phyloP scores from a whole-genome alignment of 495 filamentous ascomycete genomes.

The Bathelium albidoporum region DNA sequence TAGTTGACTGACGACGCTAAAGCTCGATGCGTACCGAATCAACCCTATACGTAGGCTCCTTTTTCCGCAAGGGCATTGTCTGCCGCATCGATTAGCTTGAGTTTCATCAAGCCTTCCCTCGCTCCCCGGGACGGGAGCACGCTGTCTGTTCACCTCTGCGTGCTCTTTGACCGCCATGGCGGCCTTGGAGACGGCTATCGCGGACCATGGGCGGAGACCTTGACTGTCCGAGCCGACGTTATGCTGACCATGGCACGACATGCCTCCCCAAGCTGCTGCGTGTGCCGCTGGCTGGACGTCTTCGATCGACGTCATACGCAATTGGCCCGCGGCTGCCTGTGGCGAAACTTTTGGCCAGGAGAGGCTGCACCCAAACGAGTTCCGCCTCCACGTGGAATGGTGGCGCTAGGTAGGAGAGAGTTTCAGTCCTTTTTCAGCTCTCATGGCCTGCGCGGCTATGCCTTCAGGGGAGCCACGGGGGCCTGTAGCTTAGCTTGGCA shows the following conservation, averaged over 20 bases:
- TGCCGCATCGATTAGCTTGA: neutral
- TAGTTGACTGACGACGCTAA: neutral
- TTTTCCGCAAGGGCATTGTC: neutral
- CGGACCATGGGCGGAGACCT: neutral
- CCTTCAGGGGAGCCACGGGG: too few species aligned
- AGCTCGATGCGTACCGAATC: neutral
- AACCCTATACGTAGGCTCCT: neutral
- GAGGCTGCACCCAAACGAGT: neutral
- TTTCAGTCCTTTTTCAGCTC: neutral
- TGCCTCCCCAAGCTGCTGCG: too few species aligned
- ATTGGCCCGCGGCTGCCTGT: neutral
- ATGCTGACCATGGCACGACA: neutral
- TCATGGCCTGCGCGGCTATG: neutral
- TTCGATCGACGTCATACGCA: neutral
- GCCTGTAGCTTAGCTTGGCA: neutral
- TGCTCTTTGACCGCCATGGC: neutral
- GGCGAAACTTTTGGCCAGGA: neutral
- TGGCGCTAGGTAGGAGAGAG: neutral
- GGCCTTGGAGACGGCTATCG: neutral
- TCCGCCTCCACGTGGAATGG: conserved; percentile 1
- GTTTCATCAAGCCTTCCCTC: conserved; percentile 5
- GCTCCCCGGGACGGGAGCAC: neutral
- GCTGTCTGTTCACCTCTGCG: neutral
- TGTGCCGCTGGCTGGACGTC: neutral
- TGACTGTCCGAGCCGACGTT: neutral